These are phyloP conservation scores for Trypanosoma mega DNA, from an alignment of 208 protist genomes.

Conservation along the genomic window DNA sequence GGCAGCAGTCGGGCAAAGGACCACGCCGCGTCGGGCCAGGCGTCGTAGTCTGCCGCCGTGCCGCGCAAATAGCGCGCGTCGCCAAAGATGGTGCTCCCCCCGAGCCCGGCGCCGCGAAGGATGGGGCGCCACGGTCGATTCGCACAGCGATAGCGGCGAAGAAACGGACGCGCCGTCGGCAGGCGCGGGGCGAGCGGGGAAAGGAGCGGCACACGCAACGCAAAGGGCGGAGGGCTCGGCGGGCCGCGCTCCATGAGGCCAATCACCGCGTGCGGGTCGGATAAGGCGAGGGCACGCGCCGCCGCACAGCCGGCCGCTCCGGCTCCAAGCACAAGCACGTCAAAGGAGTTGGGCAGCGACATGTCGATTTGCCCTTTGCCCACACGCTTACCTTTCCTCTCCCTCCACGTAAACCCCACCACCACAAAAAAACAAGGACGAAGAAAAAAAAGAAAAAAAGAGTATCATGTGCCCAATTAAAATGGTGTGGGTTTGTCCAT, in stretches of 20 bases:
- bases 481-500: too few species aligned
- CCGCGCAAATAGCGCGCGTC: constrained; percentile 73
- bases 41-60: constrained; percentile 27
- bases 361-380: constrained; percentile 17
- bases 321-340: constrained; percentile 72
- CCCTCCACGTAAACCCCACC: neutral
- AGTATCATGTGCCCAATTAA: too few species aligned
- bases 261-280: constrained; percentile 43
- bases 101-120: constrained; percentile 47
- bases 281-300: constrained; percentile 47
- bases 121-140: too few species aligned
- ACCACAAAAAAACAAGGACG: constrained; percentile 3
- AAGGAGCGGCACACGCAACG: constrained; percentile 52
- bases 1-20: constrained; percentile 52
- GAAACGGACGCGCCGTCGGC: constrained; percentile 30
- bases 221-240: constrained; percentile 16
- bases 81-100: constrained; percentile 53
- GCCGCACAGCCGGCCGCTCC: constrained; percentile 69
- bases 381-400: constrained; percentile 4
- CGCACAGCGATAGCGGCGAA: constrained; percentile 26
- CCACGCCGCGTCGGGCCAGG: constrained; percentile 49
- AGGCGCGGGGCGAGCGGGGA: constrained; percentile 44
- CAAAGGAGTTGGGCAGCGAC: constrained; percentile 25
- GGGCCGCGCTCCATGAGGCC: constrained; percentile 67
- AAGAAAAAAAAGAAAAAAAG: constrained; percentile 18